Conservation (phyloP, 257 asterid genomes). For the Ehretia macrophylla region DNA sequence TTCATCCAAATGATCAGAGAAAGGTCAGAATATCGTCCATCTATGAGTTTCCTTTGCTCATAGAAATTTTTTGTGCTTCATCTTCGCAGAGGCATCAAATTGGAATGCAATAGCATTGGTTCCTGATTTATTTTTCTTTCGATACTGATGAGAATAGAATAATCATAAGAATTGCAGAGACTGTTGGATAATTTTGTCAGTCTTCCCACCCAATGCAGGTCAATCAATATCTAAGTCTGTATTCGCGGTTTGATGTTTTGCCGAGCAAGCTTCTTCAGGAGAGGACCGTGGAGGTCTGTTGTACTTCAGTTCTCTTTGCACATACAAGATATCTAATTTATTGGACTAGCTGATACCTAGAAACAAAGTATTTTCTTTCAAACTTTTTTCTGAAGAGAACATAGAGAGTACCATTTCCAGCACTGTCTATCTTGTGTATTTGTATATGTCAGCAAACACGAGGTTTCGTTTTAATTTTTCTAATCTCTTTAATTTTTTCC, state of each 20-base stretch:
- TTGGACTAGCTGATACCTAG: too few relatives aligned
- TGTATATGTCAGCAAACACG: too few relatives aligned
- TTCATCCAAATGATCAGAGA: constrained; percentile 87
- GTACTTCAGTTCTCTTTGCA: constrained; percentile 9
- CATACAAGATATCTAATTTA: too few relatives aligned
- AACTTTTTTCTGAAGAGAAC: too few relatives aligned
- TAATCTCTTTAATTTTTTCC: too few relatives aligned
- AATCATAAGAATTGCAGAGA: background rate
- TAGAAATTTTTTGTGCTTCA: background rate
- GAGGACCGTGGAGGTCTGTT: constrained; percentile 65
- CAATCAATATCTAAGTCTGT: constrained; percentile 63
- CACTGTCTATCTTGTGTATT: too few relatives aligned
- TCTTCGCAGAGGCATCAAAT: background rate
- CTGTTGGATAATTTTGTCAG: background rate
- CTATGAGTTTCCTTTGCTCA: background rate
- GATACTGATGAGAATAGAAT: background rate
- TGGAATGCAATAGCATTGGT: background rate
- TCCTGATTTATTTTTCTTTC: background rate
- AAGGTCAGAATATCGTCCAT: constrained; percentile 44
- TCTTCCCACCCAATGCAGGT: constrained; percentile 41
- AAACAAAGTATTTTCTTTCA: too few relatives aligned
- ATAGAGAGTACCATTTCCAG: too few relatives aligned
- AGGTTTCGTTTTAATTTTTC: too few relatives aligned
- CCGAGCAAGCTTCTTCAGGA: constrained; percentile 84
- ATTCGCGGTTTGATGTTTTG: constrained; percentile 58